Conservation (phyloP, 257 asterid species). For the Solanum virginianum region DNA sequence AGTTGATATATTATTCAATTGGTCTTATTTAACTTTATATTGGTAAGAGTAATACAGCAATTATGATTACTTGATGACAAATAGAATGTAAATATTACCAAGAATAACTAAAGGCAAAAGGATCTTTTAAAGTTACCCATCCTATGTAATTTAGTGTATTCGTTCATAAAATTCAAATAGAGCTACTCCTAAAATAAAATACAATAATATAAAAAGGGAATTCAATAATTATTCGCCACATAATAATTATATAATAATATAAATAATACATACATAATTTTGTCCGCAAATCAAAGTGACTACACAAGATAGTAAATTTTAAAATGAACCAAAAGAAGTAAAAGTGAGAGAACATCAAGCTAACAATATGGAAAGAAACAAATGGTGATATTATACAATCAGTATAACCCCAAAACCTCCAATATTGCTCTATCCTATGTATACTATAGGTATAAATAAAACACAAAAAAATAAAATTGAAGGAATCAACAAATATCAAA, state of each 20-base stretch:
- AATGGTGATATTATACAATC: background rate
- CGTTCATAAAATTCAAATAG: background rate
- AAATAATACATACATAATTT: background rate
- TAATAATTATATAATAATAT: background rate
- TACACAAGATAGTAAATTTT: background rate
- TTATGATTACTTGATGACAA: too few relatives aligned
- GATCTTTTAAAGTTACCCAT: background rate
- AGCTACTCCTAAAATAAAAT: background rate
- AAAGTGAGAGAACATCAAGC: background rate
- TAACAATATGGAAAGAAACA: background rate
- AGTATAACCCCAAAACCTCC: background rate
- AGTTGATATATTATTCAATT: background rate
- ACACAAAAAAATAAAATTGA: background rate
- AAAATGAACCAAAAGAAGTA: background rate
- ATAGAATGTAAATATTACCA: too few relatives aligned
- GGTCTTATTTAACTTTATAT: background rate
- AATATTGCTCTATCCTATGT: background rate
- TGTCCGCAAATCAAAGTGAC: background rate
- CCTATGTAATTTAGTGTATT: background rate
- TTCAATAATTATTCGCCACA: background rate
- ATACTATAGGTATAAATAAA: background rate
- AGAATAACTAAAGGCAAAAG: too few relatives aligned
- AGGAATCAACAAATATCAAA: background rate
- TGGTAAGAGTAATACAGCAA: background rate
- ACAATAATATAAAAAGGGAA: background rate